phyloP scores from a whole-genome alignment of 2,329 filamentous ascomycete species.

The Fusarium kyushuense region DNA sequence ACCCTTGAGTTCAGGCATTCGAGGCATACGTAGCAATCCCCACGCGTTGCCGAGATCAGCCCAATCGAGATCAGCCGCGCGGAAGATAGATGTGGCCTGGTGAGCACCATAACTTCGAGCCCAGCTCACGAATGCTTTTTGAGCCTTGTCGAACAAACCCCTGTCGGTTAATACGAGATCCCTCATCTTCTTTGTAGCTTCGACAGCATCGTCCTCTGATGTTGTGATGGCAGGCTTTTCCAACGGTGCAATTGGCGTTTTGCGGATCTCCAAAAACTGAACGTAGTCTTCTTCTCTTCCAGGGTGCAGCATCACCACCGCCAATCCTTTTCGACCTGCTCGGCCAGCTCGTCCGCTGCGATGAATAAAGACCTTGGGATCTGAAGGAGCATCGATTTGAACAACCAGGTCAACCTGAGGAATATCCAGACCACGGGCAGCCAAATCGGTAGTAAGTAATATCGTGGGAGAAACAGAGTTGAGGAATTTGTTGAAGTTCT shows the following conservation, averaged over 20 bases:
- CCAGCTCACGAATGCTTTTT: conserved; percentile 94
- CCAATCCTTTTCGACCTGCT: conserved; percentile 86
- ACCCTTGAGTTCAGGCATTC: conserved; percentile 88
- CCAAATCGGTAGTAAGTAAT: conserved; percentile 91
- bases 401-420: conserved; percentile 91
- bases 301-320: conserved; percentile 85
- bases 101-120: conserved; percentile 92
- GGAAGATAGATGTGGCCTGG: conserved; percentile 91
- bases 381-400: conserved; percentile 84
- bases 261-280: conserved; percentile 84
- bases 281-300: conserved; percentile 92
- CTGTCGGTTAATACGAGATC: conserved; percentile 64
- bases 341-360: conserved; percentile 89
- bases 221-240: conserved; percentile 67
- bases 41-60: conserved; percentile 81
- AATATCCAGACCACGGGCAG: conserved; percentile 90
- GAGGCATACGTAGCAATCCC: conserved; percentile 87
- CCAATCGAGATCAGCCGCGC: conserved; percentile 86
- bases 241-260: conserved; percentile 81
- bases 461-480: conserved; percentile 80
- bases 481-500: conserved; percentile 86
- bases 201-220: conserved; percentile 70
- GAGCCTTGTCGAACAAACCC: conserved; percentile 84
- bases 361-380: conserved; percentile 96
- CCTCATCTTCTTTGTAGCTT: conserved; percentile 71